Evolutionary conservation across 495 filamentous ascomycete genomes (phyloP).

Genomic region (Talaromyces trachyspermus): DNA sequence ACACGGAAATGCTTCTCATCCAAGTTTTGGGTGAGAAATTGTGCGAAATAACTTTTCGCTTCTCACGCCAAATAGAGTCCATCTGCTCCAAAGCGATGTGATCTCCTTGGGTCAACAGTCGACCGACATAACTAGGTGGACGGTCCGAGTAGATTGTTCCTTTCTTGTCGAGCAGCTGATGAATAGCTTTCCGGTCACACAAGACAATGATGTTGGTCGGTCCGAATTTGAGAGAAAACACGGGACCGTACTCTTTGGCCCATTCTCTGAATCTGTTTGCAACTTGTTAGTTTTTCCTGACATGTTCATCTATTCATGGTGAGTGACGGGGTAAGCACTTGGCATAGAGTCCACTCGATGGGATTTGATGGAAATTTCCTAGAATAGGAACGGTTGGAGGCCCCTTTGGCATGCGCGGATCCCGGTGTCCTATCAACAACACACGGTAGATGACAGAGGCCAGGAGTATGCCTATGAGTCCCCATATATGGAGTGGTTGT

Average conservation of each 20-base stretch:
- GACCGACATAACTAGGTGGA: slow-evolving; percentile 14
- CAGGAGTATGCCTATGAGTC: too few species aligned
- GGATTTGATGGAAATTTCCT: slow-evolving; percentile 34
- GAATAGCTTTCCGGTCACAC: slow-evolving; percentile 21
- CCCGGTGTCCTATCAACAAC: background rate
- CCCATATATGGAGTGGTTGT: too few species aligned
- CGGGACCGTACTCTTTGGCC: slow-evolving; percentile 34
- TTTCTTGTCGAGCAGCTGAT: slow-evolving; percentile 34
- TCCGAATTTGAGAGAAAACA: slow-evolving; percentile 35
- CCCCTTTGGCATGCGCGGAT: slow-evolving; percentile 11
- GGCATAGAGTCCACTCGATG: slow-evolving; percentile 20
- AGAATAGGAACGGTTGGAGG: slow-evolving; percentile 33
- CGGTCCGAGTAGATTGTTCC: slow-evolving; percentile 29
- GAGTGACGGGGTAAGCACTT: slow-evolving; percentile 17
- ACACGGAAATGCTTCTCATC: slow-evolving; percentile 32
- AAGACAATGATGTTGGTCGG: slow-evolving; percentile 28
- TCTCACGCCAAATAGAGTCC: slow-evolving; percentile 29
- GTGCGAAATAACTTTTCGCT: slow-evolving; percentile 35
- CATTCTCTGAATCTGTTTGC: slow-evolving; percentile 30
- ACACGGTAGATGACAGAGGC: background rate
- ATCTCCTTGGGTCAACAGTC: slow-evolving; percentile 12
- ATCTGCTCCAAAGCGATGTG: slow-evolving; percentile 43
- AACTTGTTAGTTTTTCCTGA: slow-evolving; percentile 3
- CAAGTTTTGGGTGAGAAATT: slow-evolving; percentile 30
- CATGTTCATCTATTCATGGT: too few species aligned